Base-by-base conservation (phyloP, 2,329 filamentous ascomycete species). In the Nemania serpens region DNA sequence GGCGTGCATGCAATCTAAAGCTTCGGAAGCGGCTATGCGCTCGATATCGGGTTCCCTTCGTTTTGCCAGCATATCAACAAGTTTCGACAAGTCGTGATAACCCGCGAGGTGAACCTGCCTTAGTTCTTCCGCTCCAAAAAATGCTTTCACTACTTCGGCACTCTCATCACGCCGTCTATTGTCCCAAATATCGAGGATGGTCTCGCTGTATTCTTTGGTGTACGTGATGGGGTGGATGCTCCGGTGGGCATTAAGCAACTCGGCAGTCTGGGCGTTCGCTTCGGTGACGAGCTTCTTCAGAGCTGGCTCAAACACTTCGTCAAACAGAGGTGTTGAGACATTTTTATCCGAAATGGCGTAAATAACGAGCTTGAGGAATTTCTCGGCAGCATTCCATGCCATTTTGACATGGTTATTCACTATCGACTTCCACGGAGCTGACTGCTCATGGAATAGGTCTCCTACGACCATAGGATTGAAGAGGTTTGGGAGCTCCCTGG, bases 361-460 rank as follows among this genome's bases (percentile, higher is more conserved):
- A 46, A 41, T 15, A 74, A 82, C 64, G 79, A 79, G 68, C 22
- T 74, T 72, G 64, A 84, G 84, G 0, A 86, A 73, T 11, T 81
- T 75, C 3, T 62, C 58, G 1, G 74, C 77, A 3, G 85, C 77
- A 6, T 82, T 68, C 64, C 83, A 71, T 83, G 33, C 51, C 63
- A 80, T n/a, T 77, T 80, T 2, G 75, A 81, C 17, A 22, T 88
- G 74, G 41, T 82, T 78, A 5, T 74, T 70, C 0, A 81, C 82
- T 25, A 85, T 77, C 0, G 58, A 33, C 43, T 78, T 70, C 88
- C 86, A 90, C 0, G 80, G 81, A 6, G 66, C 56, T 0, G 81
- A 85, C 59, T 90, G 86, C 47, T 87, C 80, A 18, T 75, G 74
- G 68, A 90, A 90, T 0, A 91, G 70, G 20, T 88, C 82, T 0